Conservation (phyloP, 371 early-diverging fungal genomes). For the Nematocida sp. region DNA sequence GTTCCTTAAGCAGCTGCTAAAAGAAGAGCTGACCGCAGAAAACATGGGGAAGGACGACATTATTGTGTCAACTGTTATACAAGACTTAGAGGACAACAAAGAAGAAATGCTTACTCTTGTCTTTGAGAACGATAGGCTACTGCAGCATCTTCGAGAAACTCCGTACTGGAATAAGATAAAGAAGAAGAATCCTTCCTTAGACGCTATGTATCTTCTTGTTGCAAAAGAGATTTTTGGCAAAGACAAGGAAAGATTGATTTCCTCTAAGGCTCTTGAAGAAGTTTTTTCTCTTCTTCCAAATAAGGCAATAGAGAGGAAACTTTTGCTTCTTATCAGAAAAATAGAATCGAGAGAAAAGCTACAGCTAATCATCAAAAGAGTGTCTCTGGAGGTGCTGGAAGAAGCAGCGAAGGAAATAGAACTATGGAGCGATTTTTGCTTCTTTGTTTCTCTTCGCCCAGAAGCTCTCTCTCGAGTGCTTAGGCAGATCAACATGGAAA, state of each 20-base stretch:
- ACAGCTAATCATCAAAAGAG: not conserved
- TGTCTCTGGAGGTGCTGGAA: conserved; percentile 4
- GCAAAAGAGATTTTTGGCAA: not conserved
- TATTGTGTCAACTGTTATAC: not conserved
- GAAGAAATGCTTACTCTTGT: not conserved
- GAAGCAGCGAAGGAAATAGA: not conserved
- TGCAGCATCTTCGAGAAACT: not conserved
- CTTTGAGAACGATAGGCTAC: not conserved
- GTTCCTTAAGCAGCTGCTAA: conserved; percentile 2
- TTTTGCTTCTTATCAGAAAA: not conserved
- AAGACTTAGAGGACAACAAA: not conserved
- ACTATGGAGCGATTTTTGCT: not conserved
- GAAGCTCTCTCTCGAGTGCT: not conserved
- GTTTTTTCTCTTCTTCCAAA: not conserved
- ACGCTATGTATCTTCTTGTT: not conserved
- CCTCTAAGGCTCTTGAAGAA: too few species aligned
- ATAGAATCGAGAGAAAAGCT: not conserved
- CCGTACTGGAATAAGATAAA: not conserved
- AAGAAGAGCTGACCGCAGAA: too few species aligned
- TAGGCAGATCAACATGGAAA: not conserved
- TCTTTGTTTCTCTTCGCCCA: not conserved
- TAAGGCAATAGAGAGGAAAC: not conserved
- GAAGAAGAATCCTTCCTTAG: not conserved
- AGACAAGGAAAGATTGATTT: not conserved
- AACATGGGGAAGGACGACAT: not conserved